Percentiles rank a stretch among this genome's conserved stretches.
Conservation (phyloP, 2,329 filamentous ascomycete genomes). For the Zelopaecilomyces penicillatus region DNA sequence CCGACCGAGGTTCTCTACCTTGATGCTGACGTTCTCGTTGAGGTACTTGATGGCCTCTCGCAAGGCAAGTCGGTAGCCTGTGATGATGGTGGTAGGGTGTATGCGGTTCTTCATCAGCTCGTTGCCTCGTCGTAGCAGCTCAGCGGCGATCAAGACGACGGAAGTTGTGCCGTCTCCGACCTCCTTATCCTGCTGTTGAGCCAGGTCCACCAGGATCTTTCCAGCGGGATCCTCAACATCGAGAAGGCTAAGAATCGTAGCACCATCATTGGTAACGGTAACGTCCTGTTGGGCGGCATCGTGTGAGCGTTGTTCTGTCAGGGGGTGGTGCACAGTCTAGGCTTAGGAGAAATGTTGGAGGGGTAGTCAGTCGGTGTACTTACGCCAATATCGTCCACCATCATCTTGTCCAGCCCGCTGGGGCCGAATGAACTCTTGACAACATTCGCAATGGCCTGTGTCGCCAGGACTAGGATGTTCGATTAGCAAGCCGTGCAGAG, state of each 20-base stretch:
- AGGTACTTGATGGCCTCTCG: slow-evolving; percentile 97
- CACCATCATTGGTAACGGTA: slow-evolving; percentile 97
- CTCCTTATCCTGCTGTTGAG: slow-evolving; percentile 98
- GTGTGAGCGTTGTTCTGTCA: slow-evolving; percentile 11
- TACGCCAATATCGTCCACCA: slow-evolving; percentile 98
- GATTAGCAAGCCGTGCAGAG: slow-evolving; percentile 10
- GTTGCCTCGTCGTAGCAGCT: slow-evolving; percentile 87
- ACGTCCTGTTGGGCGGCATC: slow-evolving; percentile 57
- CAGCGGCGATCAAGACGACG: slow-evolving; percentile 92
- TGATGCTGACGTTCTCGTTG: slow-evolving; percentile 95
- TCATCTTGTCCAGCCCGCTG: slow-evolving; percentile 98
- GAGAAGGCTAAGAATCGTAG: slow-evolving; percentile 88
- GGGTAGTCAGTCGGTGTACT: slow-evolving; percentile 20
- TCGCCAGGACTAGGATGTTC: slow-evolving; percentile 64
- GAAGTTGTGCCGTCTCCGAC: slow-evolving; percentile 98
- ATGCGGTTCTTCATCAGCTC: slow-evolving; percentile 99
- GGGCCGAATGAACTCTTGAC: slow-evolving; percentile 98
- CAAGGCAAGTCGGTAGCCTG: slow-evolving; percentile 89
- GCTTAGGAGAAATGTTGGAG: neutral
- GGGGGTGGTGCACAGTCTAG: slow-evolving; percentile 2
- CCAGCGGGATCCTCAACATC: slow-evolving; percentile 97
- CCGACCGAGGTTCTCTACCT: slow-evolving; percentile 82
- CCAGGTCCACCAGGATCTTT: slow-evolving; percentile 95
- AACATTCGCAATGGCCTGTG: slow-evolving; percentile 95
- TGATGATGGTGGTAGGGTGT: slow-evolving; percentile 99